Evolutionary conservation across 768 basidiomycete species (phyloP).

Genomic region (Lactarius deliciosus): DNA sequence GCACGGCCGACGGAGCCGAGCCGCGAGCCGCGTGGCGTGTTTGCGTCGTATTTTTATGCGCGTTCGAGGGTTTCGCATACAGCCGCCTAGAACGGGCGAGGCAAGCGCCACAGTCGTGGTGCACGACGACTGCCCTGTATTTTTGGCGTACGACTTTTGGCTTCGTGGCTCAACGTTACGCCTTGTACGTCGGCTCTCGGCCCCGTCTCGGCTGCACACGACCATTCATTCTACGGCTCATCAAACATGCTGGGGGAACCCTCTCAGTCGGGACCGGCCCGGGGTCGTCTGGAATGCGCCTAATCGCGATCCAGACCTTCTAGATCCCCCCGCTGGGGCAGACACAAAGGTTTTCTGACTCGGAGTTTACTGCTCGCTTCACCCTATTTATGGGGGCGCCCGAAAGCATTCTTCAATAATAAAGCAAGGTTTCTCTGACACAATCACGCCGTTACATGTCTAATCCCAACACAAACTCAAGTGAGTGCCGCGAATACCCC

Average conservation of each 20-base stretch:
- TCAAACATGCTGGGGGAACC: background rate
- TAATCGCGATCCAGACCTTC: slow-evolving; percentile 1
- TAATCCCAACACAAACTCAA: slow-evolving; percentile 10
- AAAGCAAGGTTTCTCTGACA: background rate
- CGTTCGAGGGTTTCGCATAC: background rate
- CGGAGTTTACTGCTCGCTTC: background rate
- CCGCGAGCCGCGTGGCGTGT: slow-evolving; percentile 1
- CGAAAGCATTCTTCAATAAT: background rate
- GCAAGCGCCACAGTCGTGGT: background rate
- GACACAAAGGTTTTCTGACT: background rate
- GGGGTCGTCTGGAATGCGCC: background rate
- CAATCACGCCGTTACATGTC: slow-evolving; percentile 4
- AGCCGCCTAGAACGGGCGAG: background rate
- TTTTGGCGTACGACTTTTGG: background rate
- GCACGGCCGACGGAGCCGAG: background rate
- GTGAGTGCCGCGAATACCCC: background rate
- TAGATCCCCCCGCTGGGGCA: background rate
- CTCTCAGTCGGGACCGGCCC: slow-evolving; percentile 8
- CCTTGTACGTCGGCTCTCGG: background rate
- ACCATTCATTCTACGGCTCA: background rate
- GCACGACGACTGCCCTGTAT: no score
- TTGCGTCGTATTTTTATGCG: slow-evolving; percentile 15
- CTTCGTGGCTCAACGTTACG: background rate
- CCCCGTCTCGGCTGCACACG: background rate
- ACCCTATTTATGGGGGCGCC: slow-evolving; percentile 5